Conservation (phyloP, 108 stramenopile genomes). For the Chaetoceros muelleri region DNA sequence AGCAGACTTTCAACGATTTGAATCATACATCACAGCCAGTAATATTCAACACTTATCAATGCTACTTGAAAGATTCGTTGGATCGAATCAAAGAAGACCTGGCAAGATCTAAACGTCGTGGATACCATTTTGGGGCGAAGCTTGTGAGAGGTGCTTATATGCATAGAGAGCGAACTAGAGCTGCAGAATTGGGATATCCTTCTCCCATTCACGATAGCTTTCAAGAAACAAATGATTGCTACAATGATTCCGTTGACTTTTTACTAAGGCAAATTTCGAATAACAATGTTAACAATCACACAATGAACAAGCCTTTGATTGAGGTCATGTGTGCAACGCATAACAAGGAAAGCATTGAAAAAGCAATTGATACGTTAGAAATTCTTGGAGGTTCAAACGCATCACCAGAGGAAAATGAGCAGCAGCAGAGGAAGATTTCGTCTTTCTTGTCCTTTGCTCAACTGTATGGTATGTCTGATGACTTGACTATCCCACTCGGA, state of each 20-base stretch:
- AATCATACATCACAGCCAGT: constrained; percentile 35
- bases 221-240: constrained; percentile 83
- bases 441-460: constrained; percentile 93
- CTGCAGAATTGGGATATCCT: constrained; percentile 32
- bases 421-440: constrained; percentile 11
- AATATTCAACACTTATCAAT: constrained; percentile 90
- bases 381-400: no score
- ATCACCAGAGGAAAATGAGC: constrained; percentile 30
- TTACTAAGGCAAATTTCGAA: constrained; percentile 15
- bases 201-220: constrained; percentile 74
- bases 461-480: constrained; percentile 94
- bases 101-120: constrained; percentile 62
- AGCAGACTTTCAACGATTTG: constrained; percentile 57
- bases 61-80: constrained; percentile 82
- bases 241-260: constrained; percentile 68
- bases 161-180: constrained; percentile 78
- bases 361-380: constrained; percentile 62
- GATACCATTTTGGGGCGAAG: constrained; percentile 85
- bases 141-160: constrained; percentile 98
- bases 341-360: constrained; percentile 77
- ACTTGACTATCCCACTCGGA: constrained; percentile 92
- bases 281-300: no score
- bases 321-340: constrained; percentile 94
- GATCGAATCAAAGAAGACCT: constrained; percentile 68
- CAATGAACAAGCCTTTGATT: constrained; percentile 11